Evolutionary conservation across 2,329 filamentous ascomycete genomes (phyloP).

Genomic region (Blastomyces parvus): DNA sequence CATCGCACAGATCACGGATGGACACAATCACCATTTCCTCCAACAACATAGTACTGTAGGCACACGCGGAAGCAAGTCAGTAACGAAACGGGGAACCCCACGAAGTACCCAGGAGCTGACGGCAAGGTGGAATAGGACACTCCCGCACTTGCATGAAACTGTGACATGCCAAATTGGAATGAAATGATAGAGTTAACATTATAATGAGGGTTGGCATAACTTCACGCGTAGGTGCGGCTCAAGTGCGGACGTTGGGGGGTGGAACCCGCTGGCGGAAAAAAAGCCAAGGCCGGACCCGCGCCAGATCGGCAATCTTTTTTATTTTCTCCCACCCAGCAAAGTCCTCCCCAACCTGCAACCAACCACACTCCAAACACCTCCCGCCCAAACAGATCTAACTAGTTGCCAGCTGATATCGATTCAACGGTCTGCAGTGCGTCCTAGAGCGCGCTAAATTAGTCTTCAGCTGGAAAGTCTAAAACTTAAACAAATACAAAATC

Average conservation of each 20-base stretch:
- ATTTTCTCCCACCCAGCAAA: background rate
- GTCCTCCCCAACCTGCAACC: background rate
- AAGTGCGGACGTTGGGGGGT: background rate
- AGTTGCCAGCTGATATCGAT: background rate
- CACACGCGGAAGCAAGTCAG: background rate
- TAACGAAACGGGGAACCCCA: background rate
- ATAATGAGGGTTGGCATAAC: background rate
- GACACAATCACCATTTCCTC: background rate
- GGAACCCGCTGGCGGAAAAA: background rate
- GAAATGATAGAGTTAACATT: background rate
- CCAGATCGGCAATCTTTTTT: background rate
- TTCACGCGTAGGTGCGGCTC: background rate
- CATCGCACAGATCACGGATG: background rate
- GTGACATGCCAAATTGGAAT: background rate
- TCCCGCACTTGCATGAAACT: background rate
- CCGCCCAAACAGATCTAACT: background rate
- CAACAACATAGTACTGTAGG: background rate
- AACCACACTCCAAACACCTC: background rate
- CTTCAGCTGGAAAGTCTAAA: background rate
- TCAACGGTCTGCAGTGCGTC: background rate
- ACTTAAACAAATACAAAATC: constrained; percentile 1
- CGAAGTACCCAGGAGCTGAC: background rate
- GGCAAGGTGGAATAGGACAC: background rate
- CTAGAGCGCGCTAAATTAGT: background rate
- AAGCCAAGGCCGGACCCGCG: background rate